Evolutionary conservation across 495 filamentous ascomycete species (phyloP).

Genomic region (Entonaema liquescens): DNA sequence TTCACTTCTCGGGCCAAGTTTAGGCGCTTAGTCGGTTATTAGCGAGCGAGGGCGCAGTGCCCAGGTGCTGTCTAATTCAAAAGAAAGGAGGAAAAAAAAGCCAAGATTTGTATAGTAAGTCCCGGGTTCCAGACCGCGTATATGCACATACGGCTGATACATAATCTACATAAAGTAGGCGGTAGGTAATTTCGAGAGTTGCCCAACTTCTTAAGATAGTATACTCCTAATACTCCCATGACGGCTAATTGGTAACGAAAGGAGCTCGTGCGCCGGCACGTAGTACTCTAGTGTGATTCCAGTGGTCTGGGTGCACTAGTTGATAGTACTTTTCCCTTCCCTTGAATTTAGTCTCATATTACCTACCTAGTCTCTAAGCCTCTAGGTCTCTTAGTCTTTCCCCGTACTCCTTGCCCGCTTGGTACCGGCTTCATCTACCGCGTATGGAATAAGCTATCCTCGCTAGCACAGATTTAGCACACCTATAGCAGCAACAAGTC

Average conservation of each 20-base stretch:
- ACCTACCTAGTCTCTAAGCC: neutral
- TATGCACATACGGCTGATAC: conserved; percentile 37
- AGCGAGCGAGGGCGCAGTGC: neutral
- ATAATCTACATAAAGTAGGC: conserved; percentile 11
- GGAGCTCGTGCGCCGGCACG: conserved; percentile 38
- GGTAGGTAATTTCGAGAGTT: conserved; percentile 6
- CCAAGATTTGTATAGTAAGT: conserved; percentile 39
- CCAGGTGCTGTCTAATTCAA: neutral
- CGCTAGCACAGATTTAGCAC: conserved; percentile 2
- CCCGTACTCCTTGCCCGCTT: conserved; percentile 16
- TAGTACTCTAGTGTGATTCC: conserved; percentile 39
- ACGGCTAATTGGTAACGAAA: conserved; percentile 35
- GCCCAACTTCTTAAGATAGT: conserved; percentile 23
- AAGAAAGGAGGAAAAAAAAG: neutral
- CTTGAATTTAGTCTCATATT: neutral
- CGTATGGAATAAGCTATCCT: conserved; percentile 25
- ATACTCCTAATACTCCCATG: conserved; percentile 14
- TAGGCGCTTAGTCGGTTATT: conserved; percentile 19
- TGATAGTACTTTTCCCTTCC: conserved; percentile 1
- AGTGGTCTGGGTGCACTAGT: conserved; percentile 39
- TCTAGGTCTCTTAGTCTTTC: neutral
- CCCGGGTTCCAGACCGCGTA: conserved; percentile 31
- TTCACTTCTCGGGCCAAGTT: neutral
- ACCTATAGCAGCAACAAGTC: neutral
- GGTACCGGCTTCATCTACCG: conserved; percentile 34